Conservation (phyloP, 2,329 filamentous ascomycete species). For the Mollisiaceae sp. region DNA sequence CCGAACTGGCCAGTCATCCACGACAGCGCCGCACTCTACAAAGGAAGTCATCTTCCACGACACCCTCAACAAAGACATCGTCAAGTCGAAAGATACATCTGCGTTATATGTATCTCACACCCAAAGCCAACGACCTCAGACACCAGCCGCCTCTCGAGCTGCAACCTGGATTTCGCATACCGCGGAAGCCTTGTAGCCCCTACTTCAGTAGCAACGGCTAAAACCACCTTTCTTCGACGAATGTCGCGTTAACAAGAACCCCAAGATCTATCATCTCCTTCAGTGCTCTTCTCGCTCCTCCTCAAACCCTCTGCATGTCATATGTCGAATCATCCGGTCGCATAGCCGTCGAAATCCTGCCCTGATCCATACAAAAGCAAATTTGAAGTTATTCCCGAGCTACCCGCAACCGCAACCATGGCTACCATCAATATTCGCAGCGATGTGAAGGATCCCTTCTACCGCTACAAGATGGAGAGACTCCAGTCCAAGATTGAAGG, state of each 20-base stretch:
- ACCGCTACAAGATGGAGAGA: constrained; percentile 99
- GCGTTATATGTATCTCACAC: constrained; percentile 48
- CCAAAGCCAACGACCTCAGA: constrained; percentile 85
- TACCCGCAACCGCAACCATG: constrained; percentile 76
- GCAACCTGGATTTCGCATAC: constrained; percentile 89
- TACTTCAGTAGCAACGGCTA: constrained; percentile 94
- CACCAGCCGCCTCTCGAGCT: constrained; percentile 93
- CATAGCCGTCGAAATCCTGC: constrained; percentile 31
- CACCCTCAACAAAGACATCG: constrained; percentile 39
- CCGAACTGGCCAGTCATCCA: constrained; percentile 7
- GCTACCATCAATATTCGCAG: constrained; percentile 97
- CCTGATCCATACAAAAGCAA: constrained; percentile 28
- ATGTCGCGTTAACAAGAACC: constrained; percentile 45
- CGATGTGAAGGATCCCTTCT: constrained; percentile 98
- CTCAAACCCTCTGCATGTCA: constrained; percentile 45
- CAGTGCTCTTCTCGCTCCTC: constrained; percentile 45
- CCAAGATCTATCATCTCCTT: constrained; percentile 62
- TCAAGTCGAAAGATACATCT: constrained; percentile 43
- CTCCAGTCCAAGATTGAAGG: constrained; percentile 99
- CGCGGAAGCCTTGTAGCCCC: constrained; percentile 90
- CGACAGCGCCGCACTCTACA: constrained; percentile 16
- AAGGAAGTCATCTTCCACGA: constrained; percentile 36
- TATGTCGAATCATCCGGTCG: constrained; percentile 46
- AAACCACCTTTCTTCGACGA: constrained; percentile 47
- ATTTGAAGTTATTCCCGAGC: constrained; percentile 27